A percentile compares a stretch with the other conserved stretches of the same genome.
These are phyloP conservation scores for Stagonosporopsis chrysanthemi DNA, from an alignment of 2,329 filamentous ascomycete species.

Conservation along the genomic window DNA sequence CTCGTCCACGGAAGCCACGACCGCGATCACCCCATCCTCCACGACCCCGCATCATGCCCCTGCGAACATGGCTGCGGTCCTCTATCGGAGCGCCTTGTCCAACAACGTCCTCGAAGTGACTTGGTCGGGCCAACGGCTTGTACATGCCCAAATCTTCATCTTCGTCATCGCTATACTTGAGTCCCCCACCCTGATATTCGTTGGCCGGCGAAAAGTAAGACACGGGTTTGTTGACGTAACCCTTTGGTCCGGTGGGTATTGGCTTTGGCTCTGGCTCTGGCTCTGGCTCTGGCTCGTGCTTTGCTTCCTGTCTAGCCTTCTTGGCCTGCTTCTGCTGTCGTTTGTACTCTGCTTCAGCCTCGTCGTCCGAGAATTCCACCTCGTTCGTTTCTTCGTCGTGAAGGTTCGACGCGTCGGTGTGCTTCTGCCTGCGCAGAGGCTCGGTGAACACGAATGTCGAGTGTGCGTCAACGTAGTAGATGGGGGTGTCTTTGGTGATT, in stretches of 20 bases:
- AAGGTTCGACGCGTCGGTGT: conserved; percentile 92
- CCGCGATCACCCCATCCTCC: conserved; percentile 48
- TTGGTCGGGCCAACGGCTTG: conserved; percentile 56
- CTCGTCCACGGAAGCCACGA: conserved; percentile 47
- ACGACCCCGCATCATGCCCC: conserved; percentile 43
- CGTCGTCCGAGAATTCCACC: conserved; percentile 95
- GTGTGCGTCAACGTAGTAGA: conserved; percentile 82
- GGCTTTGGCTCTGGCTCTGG: conserved; percentile 20
- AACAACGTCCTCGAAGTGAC: conserved; percentile 57
- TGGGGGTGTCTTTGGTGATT: conserved; percentile 70
- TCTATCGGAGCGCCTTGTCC: conserved; percentile 49
- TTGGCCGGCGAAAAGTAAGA: conserved; percentile 30
- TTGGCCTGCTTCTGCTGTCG: conserved; percentile 65
- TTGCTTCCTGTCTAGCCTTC: conserved; percentile 49
- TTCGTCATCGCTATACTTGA: conserved; percentile 56
- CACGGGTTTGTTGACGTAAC: conserved; percentile 27
- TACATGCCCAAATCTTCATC: conserved; percentile 57
- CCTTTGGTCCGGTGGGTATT: conserved; percentile 34
- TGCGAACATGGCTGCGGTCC: conserved; percentile 47
- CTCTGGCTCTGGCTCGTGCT: conserved; percentile 31
- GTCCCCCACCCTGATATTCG: conserved; percentile 44
- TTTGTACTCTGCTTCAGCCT: conserved; percentile 85
- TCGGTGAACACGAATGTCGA: conserved; percentile 88
- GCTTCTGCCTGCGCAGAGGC: conserved; percentile 78
- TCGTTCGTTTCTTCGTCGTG: conserved; percentile 95